These are phyloP conservation scores for Leptographium procerum DNA, from an alignment of 2,329 filamentous ascomycete species.

Conservation along the genomic window DNA sequence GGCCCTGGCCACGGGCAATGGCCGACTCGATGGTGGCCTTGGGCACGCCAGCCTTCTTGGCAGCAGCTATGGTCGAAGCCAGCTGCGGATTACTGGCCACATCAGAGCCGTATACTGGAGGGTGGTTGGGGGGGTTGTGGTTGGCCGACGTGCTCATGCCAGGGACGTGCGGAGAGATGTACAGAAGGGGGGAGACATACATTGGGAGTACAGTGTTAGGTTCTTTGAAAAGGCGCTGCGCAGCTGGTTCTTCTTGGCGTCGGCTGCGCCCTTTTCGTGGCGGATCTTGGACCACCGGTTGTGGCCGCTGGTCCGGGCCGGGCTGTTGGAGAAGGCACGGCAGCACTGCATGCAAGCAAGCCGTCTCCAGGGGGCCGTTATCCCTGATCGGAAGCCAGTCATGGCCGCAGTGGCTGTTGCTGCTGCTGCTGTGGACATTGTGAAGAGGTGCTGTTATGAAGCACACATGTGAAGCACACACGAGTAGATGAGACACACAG, in stretches of 20 bases:
- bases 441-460: not conserved
- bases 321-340: conserved; percentile 35
- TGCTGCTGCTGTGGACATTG: not conserved
- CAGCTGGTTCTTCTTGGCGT: conserved; percentile 64
- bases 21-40: conserved; percentile 71
- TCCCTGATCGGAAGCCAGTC: not conserved
- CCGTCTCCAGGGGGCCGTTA: conserved; percentile 2
- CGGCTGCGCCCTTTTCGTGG: conserved; percentile 83
- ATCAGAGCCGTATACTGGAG: conserved; percentile 48
- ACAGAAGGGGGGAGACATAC: conserved; percentile 27
- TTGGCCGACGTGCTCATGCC: not conserved
- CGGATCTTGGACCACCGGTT: conserved; percentile 95
- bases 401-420: not conserved
- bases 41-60: conserved; percentile 76
- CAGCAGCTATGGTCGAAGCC: conserved; percentile 55
- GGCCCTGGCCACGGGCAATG: conserved; percentile 79
- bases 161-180: not conserved
- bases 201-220: conserved; percentile 63
- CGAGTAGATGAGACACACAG: no score
- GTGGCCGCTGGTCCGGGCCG: conserved; percentile 52
- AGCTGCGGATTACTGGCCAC: conserved; percentile 65
- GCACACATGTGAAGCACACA: not conserved
- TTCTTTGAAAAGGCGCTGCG: conserved; percentile 59
- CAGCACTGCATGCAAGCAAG: conserved; percentile 34
- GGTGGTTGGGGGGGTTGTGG: not conserved